Evolutionary conservation across 352 stramenopile genomes (phyloP).

Genomic region (Phytophthora sansomeana): DNA sequence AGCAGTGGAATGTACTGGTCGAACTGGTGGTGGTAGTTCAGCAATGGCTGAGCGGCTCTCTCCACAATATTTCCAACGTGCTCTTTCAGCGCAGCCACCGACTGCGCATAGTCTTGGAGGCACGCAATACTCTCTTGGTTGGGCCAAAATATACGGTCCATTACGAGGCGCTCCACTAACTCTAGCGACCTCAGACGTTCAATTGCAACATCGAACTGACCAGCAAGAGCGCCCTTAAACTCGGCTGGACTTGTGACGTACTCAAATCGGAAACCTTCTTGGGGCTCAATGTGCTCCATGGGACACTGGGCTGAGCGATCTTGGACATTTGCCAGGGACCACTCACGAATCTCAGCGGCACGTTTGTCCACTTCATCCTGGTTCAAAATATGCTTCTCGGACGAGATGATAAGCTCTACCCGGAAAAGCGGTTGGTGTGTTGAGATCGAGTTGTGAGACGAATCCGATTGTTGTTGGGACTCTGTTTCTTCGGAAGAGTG

Average conservation of each 20-base stretch:
- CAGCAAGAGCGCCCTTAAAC: conserved; percentile 75
- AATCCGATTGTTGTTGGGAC: conserved; percentile 4
- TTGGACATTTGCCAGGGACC: conserved; percentile 59
- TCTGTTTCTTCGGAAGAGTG: conserved; percentile 12
- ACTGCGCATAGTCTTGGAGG: conserved; percentile 72
- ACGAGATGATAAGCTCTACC: conserved; percentile 75
- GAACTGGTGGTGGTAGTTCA: conserved; percentile 86
- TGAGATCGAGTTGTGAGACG: not conserved
- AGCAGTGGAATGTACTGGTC: conserved; percentile 90
- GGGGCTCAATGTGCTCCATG: conserved; percentile 50
- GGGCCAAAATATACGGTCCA: conserved; percentile 96
- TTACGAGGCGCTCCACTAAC: conserved; percentile 93
- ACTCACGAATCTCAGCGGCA: conserved; percentile 67
- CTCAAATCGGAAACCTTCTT: conserved; percentile 74
- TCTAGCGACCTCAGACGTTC: conserved; percentile 86
- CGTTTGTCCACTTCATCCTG: conserved; percentile 59
- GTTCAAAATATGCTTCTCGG: conserved; percentile 64
- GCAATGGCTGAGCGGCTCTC: conserved; percentile 57
- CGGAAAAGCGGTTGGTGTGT: conserved; percentile 76
- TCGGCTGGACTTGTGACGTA: conserved; percentile 73
- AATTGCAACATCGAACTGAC: conserved; percentile 87
- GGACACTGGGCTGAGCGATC: conserved; percentile 63
- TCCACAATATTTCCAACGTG: conserved; percentile 59
- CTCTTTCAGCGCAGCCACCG: conserved; percentile 60
- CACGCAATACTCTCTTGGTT: conserved; percentile 93